Percentiles rank a stretch among this genome's conserved stretches.
Evolutionary conservation across 192 early-diverging fungal genomes (phyloP).

Genomic region (Backusella parvicylindrica): DNA sequence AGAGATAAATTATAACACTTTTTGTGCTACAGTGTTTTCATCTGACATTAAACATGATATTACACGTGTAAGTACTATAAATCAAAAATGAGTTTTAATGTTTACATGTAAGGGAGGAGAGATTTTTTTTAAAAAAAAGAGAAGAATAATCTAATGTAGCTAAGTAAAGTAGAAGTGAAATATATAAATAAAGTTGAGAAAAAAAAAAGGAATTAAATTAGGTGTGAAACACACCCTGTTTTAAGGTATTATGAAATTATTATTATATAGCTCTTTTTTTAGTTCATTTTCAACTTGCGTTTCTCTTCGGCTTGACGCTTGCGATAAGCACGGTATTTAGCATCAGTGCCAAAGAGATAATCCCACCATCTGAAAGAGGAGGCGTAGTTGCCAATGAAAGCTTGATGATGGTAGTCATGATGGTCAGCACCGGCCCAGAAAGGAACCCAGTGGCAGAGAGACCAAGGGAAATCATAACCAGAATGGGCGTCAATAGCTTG

Average conservation of each 20-base stretch:
- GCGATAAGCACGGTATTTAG: slow-evolving; percentile 65
- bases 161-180: background rate
- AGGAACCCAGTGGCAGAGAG: slow-evolving; percentile 76
- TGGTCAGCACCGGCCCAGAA: slow-evolving; percentile 92
- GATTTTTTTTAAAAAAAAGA: background rate
- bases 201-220: background rate
- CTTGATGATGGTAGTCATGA: slow-evolving; percentile 93
- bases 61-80: slow-evolving; percentile 3
- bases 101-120: background rate
- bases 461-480: slow-evolving; percentile 97
- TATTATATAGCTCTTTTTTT: background rate
- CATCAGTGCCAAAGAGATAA: slow-evolving; percentile 81
- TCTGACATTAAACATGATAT: slow-evolving; percentile 4
- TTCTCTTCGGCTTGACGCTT: slow-evolving; percentile 31
- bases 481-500: slow-evolving; percentile 90
- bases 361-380: slow-evolving; percentile 92
- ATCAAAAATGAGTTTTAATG: slow-evolving; percentile 5
- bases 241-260: background rate
- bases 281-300: slow-evolving; percentile 1
- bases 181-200: background rate
- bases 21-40: background rate
- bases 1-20: background rate
- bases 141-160: background rate
- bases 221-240: background rate
- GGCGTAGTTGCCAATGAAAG: slow-evolving; percentile 77